Base-by-base conservation (phyloP, 106 monocot species). In the Platanthera guangdongensis region DNA sequence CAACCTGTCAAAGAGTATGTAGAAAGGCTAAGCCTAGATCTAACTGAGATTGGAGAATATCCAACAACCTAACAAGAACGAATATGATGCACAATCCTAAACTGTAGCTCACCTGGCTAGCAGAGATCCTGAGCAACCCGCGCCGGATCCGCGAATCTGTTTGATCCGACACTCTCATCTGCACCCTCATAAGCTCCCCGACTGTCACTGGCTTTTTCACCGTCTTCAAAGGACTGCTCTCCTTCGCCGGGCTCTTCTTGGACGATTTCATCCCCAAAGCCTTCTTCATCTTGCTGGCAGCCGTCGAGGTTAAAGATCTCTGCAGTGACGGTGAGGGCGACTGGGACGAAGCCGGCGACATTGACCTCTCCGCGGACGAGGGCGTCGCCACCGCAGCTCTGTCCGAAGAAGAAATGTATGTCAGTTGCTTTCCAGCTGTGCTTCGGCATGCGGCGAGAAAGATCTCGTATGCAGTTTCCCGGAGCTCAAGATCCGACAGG, bases 201-300 rank as follows among this genome's bases (percentile, higher is more conserved):
- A 87, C 85, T 0, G 91, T 89, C 32, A 75, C 54, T 48, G 83
- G 85, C 80, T 78, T 83, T 87, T 78, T 91, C 49, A 52, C 48
- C 5, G 60, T 16, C 79, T 54, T 78, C 76, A 80, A 60, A 1
- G 84, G 76, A 75, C 86, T 79, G 28, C 74, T 76, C 57, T 75
- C 68, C 62, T 84, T 86, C 49, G 82, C 86, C 47, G 74, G 67
- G 71, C 79, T 75, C 74, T 55, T 68, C 73, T 80, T 80, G 50
- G 72, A 86, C 65, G 86, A 84, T 75, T 86, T 92, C n/a, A 95
- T 52, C 79, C 93, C 93, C 51, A 93, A 78, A 53, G 93, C 93
- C 90, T 88, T 93, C 90, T 93, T 93, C 90, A 93, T 90, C 90
- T 93, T 93, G 79, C 88, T 90, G 16, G 93, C 90, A 14, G 90